Conservation (phyloP, 2,329 filamentous ascomycete species). For the Penicillium verrucosum region DNA sequence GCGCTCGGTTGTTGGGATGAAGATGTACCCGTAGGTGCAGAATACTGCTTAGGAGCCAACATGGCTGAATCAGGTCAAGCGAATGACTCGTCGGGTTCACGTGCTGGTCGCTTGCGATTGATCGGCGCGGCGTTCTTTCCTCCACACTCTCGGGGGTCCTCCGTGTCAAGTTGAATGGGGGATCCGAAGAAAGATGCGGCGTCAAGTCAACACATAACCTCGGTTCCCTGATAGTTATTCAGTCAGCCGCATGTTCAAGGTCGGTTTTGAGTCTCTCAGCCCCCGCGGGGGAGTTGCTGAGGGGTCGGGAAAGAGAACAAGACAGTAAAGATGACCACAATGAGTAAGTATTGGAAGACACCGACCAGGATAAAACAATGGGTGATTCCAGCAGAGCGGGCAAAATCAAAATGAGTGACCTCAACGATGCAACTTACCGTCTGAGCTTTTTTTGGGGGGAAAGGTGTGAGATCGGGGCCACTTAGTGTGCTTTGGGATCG, state of each 20-base stretch:
- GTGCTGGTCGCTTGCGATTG: background rate
- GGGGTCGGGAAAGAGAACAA: background rate
- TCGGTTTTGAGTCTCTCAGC: constrained; percentile 1
- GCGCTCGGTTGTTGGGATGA: constrained; percentile 36
- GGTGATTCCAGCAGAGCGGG: constrained; percentile 2
- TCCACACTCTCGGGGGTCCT: constrained; percentile 9
- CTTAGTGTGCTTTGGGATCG: constrained; percentile 18
- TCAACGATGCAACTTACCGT: constrained; percentile 6
- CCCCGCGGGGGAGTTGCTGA: background rate
- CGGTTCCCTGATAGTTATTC: constrained; percentile 1
- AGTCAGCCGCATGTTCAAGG: constrained; percentile 7
- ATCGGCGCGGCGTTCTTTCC: constrained; percentile 9
- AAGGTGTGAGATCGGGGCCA: constrained; percentile 14
- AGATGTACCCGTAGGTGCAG: constrained; percentile 30
- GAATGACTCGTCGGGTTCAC: constrained; percentile 1
- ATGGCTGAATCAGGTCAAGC: constrained; percentile 23
- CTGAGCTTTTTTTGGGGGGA: constrained; percentile 20
- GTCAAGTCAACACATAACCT: constrained; percentile 20
- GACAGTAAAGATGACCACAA: background rate
- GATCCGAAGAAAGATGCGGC: constrained; percentile 5
- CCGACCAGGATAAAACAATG: constrained; percentile 4
- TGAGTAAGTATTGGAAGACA: background rate
- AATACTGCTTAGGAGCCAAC: constrained; percentile 45
- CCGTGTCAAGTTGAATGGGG: constrained; percentile 7
- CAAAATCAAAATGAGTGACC: constrained; percentile 16